phyloP scores from a whole-genome alignment of 2,329 filamentous ascomycete species.

The Teratosphaeriaceae sp. region DNA sequence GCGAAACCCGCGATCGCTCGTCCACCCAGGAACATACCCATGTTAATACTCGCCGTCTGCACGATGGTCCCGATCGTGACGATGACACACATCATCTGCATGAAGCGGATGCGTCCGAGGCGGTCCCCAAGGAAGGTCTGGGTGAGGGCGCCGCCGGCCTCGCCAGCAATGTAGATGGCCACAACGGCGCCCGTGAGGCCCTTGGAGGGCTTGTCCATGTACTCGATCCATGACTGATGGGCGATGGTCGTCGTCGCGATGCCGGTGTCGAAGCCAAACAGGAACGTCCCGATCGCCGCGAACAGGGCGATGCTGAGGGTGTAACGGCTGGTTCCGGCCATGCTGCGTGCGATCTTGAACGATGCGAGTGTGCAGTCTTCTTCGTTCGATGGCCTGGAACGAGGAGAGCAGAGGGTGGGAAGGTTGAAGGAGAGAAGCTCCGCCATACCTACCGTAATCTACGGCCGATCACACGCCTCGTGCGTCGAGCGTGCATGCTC shows the following conservation, averaged over 20 bases:
- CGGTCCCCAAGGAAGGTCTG: constrained; percentile 50
- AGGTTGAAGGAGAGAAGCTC: neutral
- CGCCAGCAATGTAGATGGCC: constrained; percentile 52
- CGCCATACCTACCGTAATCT: neutral
- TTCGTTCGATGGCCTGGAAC: too few relatives aligned
- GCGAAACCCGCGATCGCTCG: constrained; percentile 24
- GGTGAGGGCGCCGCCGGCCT: constrained; percentile 45
- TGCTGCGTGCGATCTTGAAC: too few relatives aligned
- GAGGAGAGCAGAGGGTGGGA: neutral
- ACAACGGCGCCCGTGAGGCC: constrained; percentile 52
- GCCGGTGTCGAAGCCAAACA: constrained; percentile 55
- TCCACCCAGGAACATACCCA: constrained; percentile 27
- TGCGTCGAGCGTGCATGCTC: neutral
- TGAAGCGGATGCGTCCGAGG: constrained; percentile 31
- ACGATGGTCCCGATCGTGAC: constrained; percentile 50
- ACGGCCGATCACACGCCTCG: neutral
- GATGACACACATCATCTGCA: constrained; percentile 43
- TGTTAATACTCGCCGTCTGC: constrained; percentile 48
- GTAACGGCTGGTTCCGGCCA: constrained; percentile 30
- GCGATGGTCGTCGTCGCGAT: constrained; percentile 57
- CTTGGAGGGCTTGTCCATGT: constrained; percentile 51
- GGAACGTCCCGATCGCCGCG: constrained; percentile 53
- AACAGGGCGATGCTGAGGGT: constrained; percentile 49
- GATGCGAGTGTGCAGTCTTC: neutral
- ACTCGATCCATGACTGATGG: constrained; percentile 53